Conservation (phyloP, 2,329 filamentous ascomycete species). For the Malbranchea zuffiana region DNA sequence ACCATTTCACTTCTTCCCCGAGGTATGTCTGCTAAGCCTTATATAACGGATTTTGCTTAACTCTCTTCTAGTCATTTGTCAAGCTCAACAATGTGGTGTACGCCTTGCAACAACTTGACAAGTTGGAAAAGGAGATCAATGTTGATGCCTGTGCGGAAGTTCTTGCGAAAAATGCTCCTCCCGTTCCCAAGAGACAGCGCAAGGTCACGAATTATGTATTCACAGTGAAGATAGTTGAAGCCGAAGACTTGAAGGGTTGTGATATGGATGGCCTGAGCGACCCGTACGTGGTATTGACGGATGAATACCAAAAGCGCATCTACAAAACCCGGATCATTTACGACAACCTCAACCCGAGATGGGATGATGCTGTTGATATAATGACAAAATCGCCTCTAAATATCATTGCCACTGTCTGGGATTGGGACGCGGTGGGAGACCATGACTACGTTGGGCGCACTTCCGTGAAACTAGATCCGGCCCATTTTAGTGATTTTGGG, state of each 20-base stretch:
- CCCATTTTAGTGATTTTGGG: conserved; percentile 90
- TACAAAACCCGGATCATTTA: conserved; percentile 91
- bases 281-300: conserved; percentile 90
- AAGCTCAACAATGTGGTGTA: conserved; percentile 98
- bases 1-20: conserved; percentile 90
- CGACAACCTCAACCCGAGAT: conserved; percentile 80
- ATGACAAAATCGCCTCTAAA: conserved; percentile 85
- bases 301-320: conserved; percentile 94
- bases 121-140: conserved; percentile 78
- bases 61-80: conserved; percentile 62
- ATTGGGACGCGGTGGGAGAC: conserved; percentile 93
- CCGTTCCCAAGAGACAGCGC: conserved; percentile 54
- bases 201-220: conserved; percentile 86
- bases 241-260: conserved; percentile 95
- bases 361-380: conserved; percentile 96
- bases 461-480: conserved; percentile 95
- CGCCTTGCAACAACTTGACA: conserved; percentile 82
- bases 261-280: conserved; percentile 90
- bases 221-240: conserved; percentile 97
- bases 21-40: conserved; percentile 46
- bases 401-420: conserved; percentile 94
- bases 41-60: conserved; percentile 3
- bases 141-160: conserved; percentile 82
- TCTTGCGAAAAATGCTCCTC: conserved; percentile 62
- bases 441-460: conserved; percentile 95